These are phyloP conservation scores for Xylariaceae sp. DNA, from an alignment of 2,329 filamentous ascomycete genomes.

Conservation along the genomic window DNA sequence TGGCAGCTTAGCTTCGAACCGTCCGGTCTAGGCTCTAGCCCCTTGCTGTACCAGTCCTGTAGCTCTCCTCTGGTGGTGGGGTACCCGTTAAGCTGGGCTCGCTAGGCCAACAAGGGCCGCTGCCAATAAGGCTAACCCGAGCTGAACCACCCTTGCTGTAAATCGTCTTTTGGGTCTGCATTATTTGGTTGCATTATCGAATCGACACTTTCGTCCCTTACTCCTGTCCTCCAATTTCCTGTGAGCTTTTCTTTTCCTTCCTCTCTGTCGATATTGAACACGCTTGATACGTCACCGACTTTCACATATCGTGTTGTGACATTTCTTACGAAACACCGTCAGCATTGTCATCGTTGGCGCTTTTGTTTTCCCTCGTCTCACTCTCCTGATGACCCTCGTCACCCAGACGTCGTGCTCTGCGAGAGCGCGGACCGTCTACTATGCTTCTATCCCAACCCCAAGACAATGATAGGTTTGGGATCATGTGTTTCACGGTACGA, in stretches of 20 bases:
- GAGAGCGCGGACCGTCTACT: slow-evolving; percentile 11
- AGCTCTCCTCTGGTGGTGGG: slow-evolving; percentile 1
- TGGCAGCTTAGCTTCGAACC: not conserved
- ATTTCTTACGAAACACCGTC: slow-evolving; percentile 3
- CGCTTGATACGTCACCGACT: slow-evolving; percentile 1
- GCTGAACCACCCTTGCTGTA: slow-evolving; percentile 23
- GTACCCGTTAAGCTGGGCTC: slow-evolving; percentile 22
- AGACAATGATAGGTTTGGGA: not conserved
- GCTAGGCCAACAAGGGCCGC: slow-evolving; percentile 5
- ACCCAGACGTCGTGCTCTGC: slow-evolving; percentile 16
- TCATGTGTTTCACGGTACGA: slow-evolving; percentile 35
- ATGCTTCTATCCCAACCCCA: not conserved
- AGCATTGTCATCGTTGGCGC: slow-evolving; percentile 15
- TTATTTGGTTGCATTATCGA: too few relatives aligned
- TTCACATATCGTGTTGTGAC: slow-evolving; percentile 20
- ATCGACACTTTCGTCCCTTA: too few relatives aligned
- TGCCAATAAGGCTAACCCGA: slow-evolving; percentile 17
- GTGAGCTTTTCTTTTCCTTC: slow-evolving; percentile 6
- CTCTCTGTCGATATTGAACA: not conserved
- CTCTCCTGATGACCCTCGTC: slow-evolving; percentile 14
- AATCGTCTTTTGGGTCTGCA: too few relatives aligned
- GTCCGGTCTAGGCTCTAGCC: not conserved
- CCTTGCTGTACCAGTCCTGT: not conserved
- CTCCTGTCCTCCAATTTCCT: not conserved
- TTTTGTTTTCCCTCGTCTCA: slow-evolving; percentile 3